These are phyloP conservation scores for Ceratocystis ficicola DNA, from an alignment of 2,329 filamentous ascomycete species.

Conservation along the genomic window DNA sequence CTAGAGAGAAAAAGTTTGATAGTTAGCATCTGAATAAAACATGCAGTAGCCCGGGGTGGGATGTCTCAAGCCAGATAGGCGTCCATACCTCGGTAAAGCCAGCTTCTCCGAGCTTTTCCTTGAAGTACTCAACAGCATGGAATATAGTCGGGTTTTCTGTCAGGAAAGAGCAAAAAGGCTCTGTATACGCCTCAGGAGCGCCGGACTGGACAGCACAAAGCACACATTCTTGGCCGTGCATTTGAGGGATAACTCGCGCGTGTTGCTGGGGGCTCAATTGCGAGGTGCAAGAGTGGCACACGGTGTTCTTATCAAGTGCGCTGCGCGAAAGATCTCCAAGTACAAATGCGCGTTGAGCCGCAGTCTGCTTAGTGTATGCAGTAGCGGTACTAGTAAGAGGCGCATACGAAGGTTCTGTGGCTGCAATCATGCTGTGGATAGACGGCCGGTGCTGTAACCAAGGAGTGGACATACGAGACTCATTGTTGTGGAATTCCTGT, in stretches of 20 bases:
- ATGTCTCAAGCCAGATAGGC: not conserved
- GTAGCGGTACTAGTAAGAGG: constrained; percentile 5
- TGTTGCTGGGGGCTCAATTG: constrained; percentile 22
- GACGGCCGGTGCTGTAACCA: constrained; percentile 16
- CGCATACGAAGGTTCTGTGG: not conserved
- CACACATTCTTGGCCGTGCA: constrained; percentile 27
- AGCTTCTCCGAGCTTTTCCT: constrained; percentile 53
- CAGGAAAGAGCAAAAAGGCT: constrained; percentile 80
- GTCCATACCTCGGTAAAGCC: constrained; percentile 58
- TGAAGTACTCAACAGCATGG: constrained; percentile 73
- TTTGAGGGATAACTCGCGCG: constrained; percentile 15
- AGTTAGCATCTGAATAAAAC: constrained; percentile 21
- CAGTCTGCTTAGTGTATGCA: constrained; percentile 1
- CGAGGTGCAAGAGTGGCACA: constrained; percentile 24
- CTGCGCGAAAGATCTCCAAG: constrained; percentile 19
- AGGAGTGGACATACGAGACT: not conserved
- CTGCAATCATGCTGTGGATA: constrained; percentile 22
- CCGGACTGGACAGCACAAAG: constrained; percentile 32
- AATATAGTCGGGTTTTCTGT: constrained; percentile 86
- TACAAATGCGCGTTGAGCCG: constrained; percentile 20
- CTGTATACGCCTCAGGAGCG: constrained; percentile 55
- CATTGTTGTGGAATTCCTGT: not conserved
- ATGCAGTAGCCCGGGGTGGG: not conserved
- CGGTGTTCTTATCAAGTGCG: constrained; percentile 12
- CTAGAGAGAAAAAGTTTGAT: constrained; percentile 30